These are phyloP conservation scores for Vinca minor DNA, from an alignment of 257 asterid species.

Conservation along the genomic window DNA sequence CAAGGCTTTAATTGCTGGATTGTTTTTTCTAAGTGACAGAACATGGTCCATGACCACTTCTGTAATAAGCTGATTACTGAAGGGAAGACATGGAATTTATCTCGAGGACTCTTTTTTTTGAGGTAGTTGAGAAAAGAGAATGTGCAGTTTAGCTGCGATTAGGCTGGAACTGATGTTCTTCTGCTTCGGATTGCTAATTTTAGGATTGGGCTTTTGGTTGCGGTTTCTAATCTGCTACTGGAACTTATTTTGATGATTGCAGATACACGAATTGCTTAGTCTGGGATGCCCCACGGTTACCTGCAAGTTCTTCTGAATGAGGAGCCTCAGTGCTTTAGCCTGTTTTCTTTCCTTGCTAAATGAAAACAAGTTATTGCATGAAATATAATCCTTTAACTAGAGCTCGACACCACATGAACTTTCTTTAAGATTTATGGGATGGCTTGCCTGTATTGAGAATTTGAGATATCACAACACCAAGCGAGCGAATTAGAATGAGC, in stretches of 20 bases:
- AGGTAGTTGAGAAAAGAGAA: background rate
- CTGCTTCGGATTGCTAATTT: background rate
- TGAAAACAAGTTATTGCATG: background rate
- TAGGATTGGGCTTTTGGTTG: background rate
- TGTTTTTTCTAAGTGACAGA: background rate
- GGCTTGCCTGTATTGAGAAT: background rate
- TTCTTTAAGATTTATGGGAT: background rate
- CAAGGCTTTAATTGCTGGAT: background rate
- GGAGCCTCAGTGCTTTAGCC: background rate
- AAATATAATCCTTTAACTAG: background rate
- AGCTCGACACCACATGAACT: background rate
- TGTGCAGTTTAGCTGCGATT: background rate
- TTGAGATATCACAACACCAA: background rate
- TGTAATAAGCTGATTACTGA: background rate
- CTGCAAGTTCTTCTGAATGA: background rate
- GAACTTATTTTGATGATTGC: background rate
- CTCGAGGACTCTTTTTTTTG: too few species aligned
- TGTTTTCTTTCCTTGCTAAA: conserved; percentile 1
- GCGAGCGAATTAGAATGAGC: background rate
- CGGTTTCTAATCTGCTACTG: conserved; percentile 3
- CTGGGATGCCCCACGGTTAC: background rate
- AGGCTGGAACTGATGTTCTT: background rate
- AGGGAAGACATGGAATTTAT: background rate
- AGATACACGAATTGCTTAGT: conserved; percentile 6
- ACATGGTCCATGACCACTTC: too few species aligned